Evolutionary conservation across 1,284 basidiomycete species (phyloP), one percentile per base, ranked within the genome.

Genomic region (Cutaneotrichosporon sp.): DNA sequence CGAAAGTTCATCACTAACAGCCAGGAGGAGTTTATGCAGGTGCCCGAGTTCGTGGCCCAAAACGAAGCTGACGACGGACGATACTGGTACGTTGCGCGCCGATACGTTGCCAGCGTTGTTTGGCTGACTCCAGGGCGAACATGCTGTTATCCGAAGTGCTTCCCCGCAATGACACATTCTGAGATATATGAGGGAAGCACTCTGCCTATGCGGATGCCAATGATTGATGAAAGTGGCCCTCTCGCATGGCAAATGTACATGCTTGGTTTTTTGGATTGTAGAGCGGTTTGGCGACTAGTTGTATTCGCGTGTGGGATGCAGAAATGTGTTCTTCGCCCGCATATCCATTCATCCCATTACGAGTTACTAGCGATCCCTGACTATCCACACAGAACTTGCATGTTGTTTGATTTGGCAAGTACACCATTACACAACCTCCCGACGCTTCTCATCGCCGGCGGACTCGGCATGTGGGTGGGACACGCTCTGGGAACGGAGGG

Each of bases 21-120:
- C 1, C 34, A 63, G 57, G 62, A 63, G 49, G 56, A 66, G 50
- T 63, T 64, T 27, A 61, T 64, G 54, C 52, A 60, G 8, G 51
- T 63, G 32, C 63, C 63, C 4, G 63, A 66, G 17, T 57, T 61
- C 46, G 49, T 58, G 4, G 54, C 59, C 10, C 60, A 59, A 31
- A 53, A 54, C 33, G 56, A 59, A 39, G 49, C 54, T 3, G 59
- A 59, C 25, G 65, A 66, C 33, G 61, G 61, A 20, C 55, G 64
- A 26, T 66, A 64, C 32, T 66, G 65, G 64, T 65, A 29, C 46
- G 64, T 57, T 32, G 16, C 5, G 19, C 19, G 5, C 10, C 29
- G 14, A 10, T 31, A 6, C 29, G 14, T 31, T 2, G 29, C 29
- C 29, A 31, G 3, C 12, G 8, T n/a, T 4, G 33, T 19, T 31